phyloP scores from a whole-genome alignment of 805 yeast genomes.

The Starmerella sp. region DNA sequence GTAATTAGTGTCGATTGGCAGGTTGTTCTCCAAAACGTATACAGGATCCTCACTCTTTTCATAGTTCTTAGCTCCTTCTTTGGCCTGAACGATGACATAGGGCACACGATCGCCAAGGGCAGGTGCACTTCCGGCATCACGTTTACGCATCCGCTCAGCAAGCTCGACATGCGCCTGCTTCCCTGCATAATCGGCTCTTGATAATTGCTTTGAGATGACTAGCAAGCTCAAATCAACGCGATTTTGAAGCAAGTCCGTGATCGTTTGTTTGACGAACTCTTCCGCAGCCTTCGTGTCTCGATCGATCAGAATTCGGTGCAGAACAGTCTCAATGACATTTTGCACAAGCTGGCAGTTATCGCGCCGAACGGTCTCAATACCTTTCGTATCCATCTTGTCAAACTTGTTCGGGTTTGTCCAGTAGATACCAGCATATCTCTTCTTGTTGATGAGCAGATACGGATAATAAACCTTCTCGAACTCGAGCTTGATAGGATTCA shows the following conservation, averaged over 20 bases:
- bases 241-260: slow-evolving; percentile 83
- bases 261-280: slow-evolving; percentile 70
- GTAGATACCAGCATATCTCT: slow-evolving; percentile 91
- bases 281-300: slow-evolving; percentile 80
- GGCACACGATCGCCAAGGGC: slow-evolving; percentile 96
- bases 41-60: slow-evolving; percentile 96
- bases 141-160: slow-evolving; percentile 88
- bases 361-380: slow-evolving; percentile 95
- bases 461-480: slow-evolving; percentile 96
- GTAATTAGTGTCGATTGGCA: slow-evolving; percentile 90
- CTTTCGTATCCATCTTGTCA: slow-evolving; percentile 97
- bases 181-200: slow-evolving; percentile 82
- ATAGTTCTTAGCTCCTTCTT: slow-evolving; percentile 72
- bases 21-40: slow-evolving; percentile 78
- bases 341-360: slow-evolving; percentile 94
- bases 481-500: slow-evolving; percentile 83
- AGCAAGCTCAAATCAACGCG: slow-evolving; percentile 84
- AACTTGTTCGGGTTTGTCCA: slow-evolving; percentile 90
- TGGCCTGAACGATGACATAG: slow-evolving; percentile 76
- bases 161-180: slow-evolving; percentile 96
- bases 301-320: slow-evolving; percentile 74
- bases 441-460: slow-evolving; percentile 83
- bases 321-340: slow-evolving; percentile 82
- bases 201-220: slow-evolving; percentile 85
- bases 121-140: slow-evolving; percentile 97